Conservation (phyloP, 139 green algal species). For the Tetraselmis chui region DNA sequence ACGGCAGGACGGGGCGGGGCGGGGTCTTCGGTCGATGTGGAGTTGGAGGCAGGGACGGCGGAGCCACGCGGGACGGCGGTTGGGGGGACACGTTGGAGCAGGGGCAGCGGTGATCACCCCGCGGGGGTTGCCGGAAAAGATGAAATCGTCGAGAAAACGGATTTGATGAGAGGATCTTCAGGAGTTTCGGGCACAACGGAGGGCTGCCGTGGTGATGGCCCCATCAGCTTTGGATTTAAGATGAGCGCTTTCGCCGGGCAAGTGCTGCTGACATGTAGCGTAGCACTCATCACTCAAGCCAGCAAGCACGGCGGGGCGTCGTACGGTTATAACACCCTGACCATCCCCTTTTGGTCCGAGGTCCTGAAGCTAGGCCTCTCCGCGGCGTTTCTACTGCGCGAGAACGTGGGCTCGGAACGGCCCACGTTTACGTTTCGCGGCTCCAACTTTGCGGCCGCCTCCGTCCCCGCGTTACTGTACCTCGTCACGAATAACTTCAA, state of each 20-base stretch:
- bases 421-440: not conserved
- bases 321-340: not conserved
- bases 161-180: too few relatives aligned
- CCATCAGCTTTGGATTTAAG: not conserved
- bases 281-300: not conserved
- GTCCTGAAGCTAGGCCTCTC: not conserved
- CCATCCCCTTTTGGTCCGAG: not conserved
- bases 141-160: too few relatives aligned
- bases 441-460: not conserved
- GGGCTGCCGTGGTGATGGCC: not conserved
- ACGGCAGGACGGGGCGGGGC: too few relatives aligned
- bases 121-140: too few relatives aligned
- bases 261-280: not conserved
- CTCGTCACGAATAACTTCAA: constrained; percentile 4
- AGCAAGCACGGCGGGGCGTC: not conserved
- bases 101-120: too few relatives aligned
- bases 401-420: not conserved
- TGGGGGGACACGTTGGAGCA: too few relatives aligned
- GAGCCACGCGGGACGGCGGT: too few relatives aligned
- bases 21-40: too few relatives aligned
- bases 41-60: too few relatives aligned
- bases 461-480: not conserved
- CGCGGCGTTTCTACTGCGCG: not conserved
- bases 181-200: too few relatives aligned
- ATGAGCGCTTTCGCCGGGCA: not conserved